Percentiles rank a stretch among this genome's conserved stretches.
These are phyloP conservation scores for Ceratocystis eucalypticola DNA, from an alignment of 2,329 filamentous ascomycete genomes.

Conservation along the genomic window DNA sequence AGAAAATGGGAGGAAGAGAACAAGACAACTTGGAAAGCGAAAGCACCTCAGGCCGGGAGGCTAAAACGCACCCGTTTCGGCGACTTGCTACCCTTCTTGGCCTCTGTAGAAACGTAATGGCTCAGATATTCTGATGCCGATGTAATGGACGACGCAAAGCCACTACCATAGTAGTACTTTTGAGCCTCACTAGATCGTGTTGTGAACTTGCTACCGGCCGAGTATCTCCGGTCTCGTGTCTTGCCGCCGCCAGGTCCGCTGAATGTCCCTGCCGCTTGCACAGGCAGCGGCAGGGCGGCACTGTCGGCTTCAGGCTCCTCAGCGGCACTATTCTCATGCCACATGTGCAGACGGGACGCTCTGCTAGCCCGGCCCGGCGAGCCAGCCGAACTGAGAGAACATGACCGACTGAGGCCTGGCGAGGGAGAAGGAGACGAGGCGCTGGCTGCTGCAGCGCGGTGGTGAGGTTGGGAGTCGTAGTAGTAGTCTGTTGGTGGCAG, in stretches of 20 bases:
- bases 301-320: not conserved
- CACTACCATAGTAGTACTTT: conserved; percentile 14
- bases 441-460: not conserved
- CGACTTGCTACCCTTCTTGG: conserved; percentile 14
- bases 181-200: conserved; percentile 4
- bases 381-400: not conserved
- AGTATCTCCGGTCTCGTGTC: conserved; percentile 6
- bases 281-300: not conserved
- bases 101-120: conserved; percentile 12
- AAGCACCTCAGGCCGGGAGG: not conserved
- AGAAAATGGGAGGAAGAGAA: not conserved
- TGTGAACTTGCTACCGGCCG: conserved; percentile 13
- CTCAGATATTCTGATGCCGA: conserved; percentile 12
- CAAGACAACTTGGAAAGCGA: not conserved
- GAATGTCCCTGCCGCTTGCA: not conserved
- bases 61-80: conserved; percentile 16
- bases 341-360: not conserved
- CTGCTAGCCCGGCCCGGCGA: not conserved
- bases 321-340: not conserved
- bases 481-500: conserved; percentile 4
- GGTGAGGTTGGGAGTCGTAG: not conserved
- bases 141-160: conserved; percentile 9
- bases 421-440: not conserved
- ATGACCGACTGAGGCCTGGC: not conserved
- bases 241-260: too few relatives aligned